Evolutionary conservation across 1,139 yeast genomes (phyloP), one percentile per base, ranked within the genome.

Genomic region (Kodamaea sp.): DNA sequence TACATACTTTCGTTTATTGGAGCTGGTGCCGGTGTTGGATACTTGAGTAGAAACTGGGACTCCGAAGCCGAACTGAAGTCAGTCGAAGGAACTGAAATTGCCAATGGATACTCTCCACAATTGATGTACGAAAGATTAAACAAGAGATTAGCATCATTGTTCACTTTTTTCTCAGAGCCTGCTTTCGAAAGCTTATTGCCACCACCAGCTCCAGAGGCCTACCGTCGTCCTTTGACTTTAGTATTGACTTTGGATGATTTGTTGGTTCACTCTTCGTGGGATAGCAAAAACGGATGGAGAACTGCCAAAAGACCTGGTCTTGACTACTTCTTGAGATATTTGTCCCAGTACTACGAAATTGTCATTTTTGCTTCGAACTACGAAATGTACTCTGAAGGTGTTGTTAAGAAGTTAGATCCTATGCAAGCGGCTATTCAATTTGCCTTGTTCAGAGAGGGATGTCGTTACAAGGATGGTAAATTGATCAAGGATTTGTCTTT

Each of bases 231-330:
- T 24, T 68, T 86, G 58, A 92, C 99, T 3, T 71, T 92, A 48
- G 97, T 92, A 5, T 65, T 92, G 47, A 83, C 89, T 18, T 74
- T 92, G 52, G 98, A 92, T 50, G 98, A 92, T 56, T 70, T 92
- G 43, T 75, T 92, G 58, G 79, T 90, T 42, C 96, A 92, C 62
- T 83, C 95, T 29, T 87, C 83, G 42, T 92, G 98, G 98, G 79
- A 86, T 41, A 80, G 89, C 48, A 80, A 87, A 61, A 76, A 82
- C 57, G 98, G 98, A 35, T 92, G 99, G 99, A 82, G 95, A 68
- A 92, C 97, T 14, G 97, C 96, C 28, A 94, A 94, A 73, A 86
- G 99, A 69, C 98, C 98, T 27, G 99, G 98, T 41, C 80, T 88
- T 43, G 98, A 94, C 64, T 94, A 94, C 71, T 92, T 92, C 68